Evolutionary conservation across 1,139 yeast species (phyloP), one percentile per base, ranked within the genome.

Genomic region (Candida sojae): DNA sequence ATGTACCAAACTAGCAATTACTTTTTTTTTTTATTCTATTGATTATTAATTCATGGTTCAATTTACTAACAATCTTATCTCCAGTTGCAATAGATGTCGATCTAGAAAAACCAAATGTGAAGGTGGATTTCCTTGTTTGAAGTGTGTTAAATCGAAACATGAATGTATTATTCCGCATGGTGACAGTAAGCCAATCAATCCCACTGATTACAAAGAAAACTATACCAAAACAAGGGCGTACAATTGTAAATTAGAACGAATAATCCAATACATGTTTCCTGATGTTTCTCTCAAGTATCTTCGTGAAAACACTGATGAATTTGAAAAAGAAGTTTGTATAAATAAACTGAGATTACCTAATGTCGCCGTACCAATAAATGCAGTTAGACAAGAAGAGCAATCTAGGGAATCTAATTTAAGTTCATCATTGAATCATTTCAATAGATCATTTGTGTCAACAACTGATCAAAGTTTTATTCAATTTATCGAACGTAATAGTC

Each of bases 401-500:
- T 12, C 17, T 10, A 2, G 17, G 10, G 39, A 31, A 17, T 12
- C 41, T 9, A 41, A 45, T 29, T 26, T 41, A 26, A 43, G 35
- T 12, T n/a, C 39, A 6, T 43, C 53, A 7, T 40, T 53, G 6
- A 42, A 49, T 6, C 45, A 51, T 42, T 47, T 54, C 28, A 48
- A 51, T 30, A 48, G 46, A 17, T 37, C 46, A 11, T 55, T 50
- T 46, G 53, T 48, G n/a, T 54, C 58, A 5, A 57, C 61, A 2
- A 53, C 61, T 0, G 61, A 58, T 33, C 57, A 57, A 40, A 57
- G 61, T 41, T 58, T 58, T 44, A 54, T 58, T 10, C 55, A 52
- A 6, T 58, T 57, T 38, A 55, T 58, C 44, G 53, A 53, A 12
- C 52, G 48, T 21, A 52, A 45, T n/a, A 39, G 47, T 2, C 43